Evolutionary conservation across 768 basidiomycete genomes (phyloP).

Genomic region (Agrocybe praecox): DNA sequence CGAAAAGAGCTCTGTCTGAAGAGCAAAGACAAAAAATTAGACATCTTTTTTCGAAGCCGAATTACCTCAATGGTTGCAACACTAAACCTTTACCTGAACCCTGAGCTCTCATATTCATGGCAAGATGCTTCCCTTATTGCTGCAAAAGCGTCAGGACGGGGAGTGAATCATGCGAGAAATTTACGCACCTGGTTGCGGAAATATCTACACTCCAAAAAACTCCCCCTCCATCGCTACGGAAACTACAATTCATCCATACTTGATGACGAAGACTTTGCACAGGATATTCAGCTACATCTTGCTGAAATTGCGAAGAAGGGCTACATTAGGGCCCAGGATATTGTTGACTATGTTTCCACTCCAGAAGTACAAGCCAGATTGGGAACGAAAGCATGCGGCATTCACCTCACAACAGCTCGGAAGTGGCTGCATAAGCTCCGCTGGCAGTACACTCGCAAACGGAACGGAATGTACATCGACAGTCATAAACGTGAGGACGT

Average conservation of each 20-base stretch:
- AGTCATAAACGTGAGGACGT: slow-evolving; percentile 41
- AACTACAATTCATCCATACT: slow-evolving; percentile 22
- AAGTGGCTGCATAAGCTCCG: slow-evolving; percentile 34
- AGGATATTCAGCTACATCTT: slow-evolving; percentile 28
- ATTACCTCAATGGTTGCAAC: slow-evolving; percentile 32
- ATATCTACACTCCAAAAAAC: slow-evolving; percentile 28
- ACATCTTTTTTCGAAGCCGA: slow-evolving; percentile 28
- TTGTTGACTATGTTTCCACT: slow-evolving; percentile 30
- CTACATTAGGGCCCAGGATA: slow-evolving; percentile 27
- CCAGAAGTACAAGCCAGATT: slow-evolving; percentile 24
- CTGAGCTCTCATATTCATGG: slow-evolving; percentile 32
- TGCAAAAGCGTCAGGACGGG: slow-evolving; percentile 26
- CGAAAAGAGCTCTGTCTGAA: slow-evolving; percentile 17
- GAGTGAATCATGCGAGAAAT: slow-evolving; percentile 26
- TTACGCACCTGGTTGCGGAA: slow-evolving; percentile 28
- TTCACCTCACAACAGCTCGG: slow-evolving; percentile 26
- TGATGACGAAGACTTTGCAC: slow-evolving; percentile 33
- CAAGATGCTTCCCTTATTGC: slow-evolving; percentile 27
- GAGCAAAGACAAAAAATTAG: slow-evolving; percentile 28
- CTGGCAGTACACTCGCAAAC: slow-evolving; percentile 26
- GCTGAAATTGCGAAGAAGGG: slow-evolving; percentile 22
- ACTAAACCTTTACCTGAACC: slow-evolving; percentile 36
- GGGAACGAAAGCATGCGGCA: slow-evolving; percentile 10
- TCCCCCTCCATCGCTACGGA: too few species aligned
- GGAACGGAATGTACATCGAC: slow-evolving; percentile 39